Percentiles rank a stretch among this genome's conserved stretches.
Evolutionary conservation across 345 rosid genomes (phyloP).

Genomic region (Sisymbrium irio): DNA sequence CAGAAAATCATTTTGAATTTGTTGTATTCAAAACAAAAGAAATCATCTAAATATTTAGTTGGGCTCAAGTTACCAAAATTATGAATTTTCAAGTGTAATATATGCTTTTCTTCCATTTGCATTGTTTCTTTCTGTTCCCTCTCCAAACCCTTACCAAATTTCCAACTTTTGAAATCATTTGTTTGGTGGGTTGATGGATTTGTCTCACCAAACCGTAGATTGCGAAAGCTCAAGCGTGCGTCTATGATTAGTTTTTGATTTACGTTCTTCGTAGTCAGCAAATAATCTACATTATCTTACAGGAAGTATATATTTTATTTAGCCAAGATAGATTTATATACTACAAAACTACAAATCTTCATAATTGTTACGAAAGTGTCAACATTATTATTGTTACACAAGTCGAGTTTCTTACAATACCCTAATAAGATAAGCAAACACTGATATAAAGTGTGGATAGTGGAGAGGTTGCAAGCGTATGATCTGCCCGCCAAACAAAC

Average conservation of each 20-base stretch:
- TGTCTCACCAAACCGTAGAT: conserved; percentile 7
- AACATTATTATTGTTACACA: background rate
- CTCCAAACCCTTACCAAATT: conserved; percentile 6
- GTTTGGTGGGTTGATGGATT: conserved; percentile 33
- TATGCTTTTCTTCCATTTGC: background rate
- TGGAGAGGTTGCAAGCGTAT: conserved; percentile 16
- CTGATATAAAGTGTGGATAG: background rate
- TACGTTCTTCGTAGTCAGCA: background rate
- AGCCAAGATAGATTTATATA: background rate
- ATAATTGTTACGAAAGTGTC: too few species aligned
- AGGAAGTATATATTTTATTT: background rate
- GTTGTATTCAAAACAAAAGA: conserved; percentile 20
- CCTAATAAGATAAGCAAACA: background rate
- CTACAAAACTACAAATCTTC: too few species aligned
- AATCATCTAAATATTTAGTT: background rate
- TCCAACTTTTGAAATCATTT: background rate
- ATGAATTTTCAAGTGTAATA: conserved; percentile 12
- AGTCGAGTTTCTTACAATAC: background rate
- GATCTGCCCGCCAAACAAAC: conserved; percentile 35
- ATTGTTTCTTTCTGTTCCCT: background rate
- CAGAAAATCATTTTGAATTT: conserved; percentile 8
- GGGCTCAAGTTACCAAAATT: conserved; percentile 1
- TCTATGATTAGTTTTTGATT: background rate
- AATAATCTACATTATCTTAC: background rate
- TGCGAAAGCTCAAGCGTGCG: conserved; percentile 4